Percentiles rank a stretch among this genome's conserved stretches.
phyloP scores from a whole-genome alignment of 768 basidiomycete species.

The Lentinula lateritia region DNA sequence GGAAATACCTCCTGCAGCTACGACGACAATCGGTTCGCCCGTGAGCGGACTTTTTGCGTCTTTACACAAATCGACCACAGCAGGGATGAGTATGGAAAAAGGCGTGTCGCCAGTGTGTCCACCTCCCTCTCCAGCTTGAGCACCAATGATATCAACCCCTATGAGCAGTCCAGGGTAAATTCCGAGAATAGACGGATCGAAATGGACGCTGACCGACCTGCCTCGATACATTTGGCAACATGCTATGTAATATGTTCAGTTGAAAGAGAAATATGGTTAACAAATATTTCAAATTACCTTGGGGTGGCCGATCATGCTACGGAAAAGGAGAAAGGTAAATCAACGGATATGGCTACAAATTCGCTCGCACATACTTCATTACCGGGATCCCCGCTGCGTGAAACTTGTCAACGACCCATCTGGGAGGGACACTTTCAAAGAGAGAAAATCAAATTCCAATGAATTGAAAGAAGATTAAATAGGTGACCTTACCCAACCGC shows the following conservation, averaged over 20 bases:
- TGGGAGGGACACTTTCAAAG: slow-evolving; percentile 68
- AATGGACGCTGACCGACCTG: slow-evolving; percentile 31
- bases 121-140: slow-evolving; percentile 84
- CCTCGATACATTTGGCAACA: slow-evolving; percentile 68
- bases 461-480: neutral
- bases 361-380: slow-evolving; percentile 63
- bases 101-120: slow-evolving; percentile 84
- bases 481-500: slow-evolving; percentile 36
- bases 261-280: slow-evolving; percentile 2
- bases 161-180: slow-evolving; percentile 1
- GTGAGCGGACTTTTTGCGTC: slow-evolving; percentile 68
- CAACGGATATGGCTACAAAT: neutral
- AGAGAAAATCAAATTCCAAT: neutral
- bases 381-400: slow-evolving; percentile 75
- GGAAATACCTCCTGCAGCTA: slow-evolving; percentile 82
- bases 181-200: neutral
- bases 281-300: slow-evolving; percentile 40
- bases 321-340: slow-evolving; percentile 7
- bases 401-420: slow-evolving; percentile 73
- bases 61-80: slow-evolving; percentile 75
- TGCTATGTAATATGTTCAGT: slow-evolving; percentile 36
- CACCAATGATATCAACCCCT: slow-evolving; percentile 90
- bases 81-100: slow-evolving; percentile 78
- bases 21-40: slow-evolving; percentile 67
- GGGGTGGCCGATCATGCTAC: slow-evolving; percentile 79